Evolutionary conservation across 2,329 filamentous ascomycete species (phyloP), one percentile per base, ranked within the genome.

Genomic region (Fusarium cicatricum): DNA sequence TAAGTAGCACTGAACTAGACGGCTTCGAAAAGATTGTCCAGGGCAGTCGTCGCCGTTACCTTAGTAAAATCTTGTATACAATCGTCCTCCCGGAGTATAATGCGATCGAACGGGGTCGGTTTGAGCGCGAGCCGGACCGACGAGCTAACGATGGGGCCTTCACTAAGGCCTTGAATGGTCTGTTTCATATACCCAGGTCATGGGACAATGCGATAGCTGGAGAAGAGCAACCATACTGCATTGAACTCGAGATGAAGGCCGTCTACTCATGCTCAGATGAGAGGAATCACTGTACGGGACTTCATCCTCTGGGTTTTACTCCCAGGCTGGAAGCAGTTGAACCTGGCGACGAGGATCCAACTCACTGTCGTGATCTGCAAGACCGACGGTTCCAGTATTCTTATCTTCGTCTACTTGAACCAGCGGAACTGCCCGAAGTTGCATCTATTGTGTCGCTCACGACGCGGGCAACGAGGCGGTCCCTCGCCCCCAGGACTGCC

Each of bases 111-210:
- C 54, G 60, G n/a, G 36, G 50, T 14, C 44, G 57, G 11, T 68
- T 67, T 19, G 62, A 68, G 44, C 51, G 64, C 19, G 53, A 57
- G 34, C 39, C 39, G 14, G 60, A 67, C 26, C 60, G 62, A 28
- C 28, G 33, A 23, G 53, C 50, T 34, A 68, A 68, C 40, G 48
- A 68, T 34, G 42, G 60, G 40, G 60, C 47, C 23, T 68, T 67
- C 21, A 65, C 64, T 15, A 29, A 40, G 31, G 60, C 64, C 7
- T 51, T 68, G 26, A 46, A 53, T 28, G n/a, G 31, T n/a, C 56
- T 68, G n/a, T 21, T 61, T 67, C 19, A 40, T 23, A 46, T 60
- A 21, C 39, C 64, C 4, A 53, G 55, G 31, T 37, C 42, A 5
- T 68, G 65, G 65, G 62, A 67, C 7, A 38, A 52, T 4, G 49